Conservation (phyloP, 768 basidiomycete genomes). For the Termitomyces sp. region DNA sequence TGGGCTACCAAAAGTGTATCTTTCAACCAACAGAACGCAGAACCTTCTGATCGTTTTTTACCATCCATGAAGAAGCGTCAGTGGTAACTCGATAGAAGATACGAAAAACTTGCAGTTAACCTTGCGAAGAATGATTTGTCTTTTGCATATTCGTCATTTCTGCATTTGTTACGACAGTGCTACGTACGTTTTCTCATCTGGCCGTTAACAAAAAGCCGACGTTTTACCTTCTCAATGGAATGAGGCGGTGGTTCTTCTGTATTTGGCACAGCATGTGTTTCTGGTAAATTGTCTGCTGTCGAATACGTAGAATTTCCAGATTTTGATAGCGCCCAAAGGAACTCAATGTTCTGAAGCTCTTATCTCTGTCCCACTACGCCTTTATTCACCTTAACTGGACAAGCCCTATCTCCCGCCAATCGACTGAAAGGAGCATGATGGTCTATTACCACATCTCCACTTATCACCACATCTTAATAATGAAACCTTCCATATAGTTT, state of each 20-base stretch:
- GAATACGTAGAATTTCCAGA: conserved; percentile 34
- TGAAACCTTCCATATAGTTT: conserved; percentile 40
- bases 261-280: conserved; percentile 34
- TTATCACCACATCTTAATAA: conserved; percentile 17
- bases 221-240: conserved; percentile 52
- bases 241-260: conserved; percentile 43
- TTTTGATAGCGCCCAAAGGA: conserved; percentile 33
- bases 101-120: conserved; percentile 22
- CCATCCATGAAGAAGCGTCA: neutral
- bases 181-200: conserved; percentile 32
- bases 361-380: conserved; percentile 50
- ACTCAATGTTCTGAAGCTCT: conserved; percentile 36
- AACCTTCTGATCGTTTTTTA: conserved; percentile 32
- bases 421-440: neutral
- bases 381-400: conserved; percentile 30
- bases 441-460: too few species aligned
- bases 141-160: neutral
- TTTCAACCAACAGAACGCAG: conserved; percentile 18
- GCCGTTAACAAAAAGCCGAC: conserved; percentile 45
- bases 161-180: neutral
- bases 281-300: conserved; percentile 37
- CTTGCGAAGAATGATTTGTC: neutral
- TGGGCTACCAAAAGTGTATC: conserved; percentile 28
- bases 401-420: too few species aligned
- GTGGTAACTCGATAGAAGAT: conserved; percentile 19